Percentiles rank a stretch among this genome's conserved stretches.
Evolutionary conservation across 306 rosid species (phyloP).

Genomic region (Morella rubra): DNA sequence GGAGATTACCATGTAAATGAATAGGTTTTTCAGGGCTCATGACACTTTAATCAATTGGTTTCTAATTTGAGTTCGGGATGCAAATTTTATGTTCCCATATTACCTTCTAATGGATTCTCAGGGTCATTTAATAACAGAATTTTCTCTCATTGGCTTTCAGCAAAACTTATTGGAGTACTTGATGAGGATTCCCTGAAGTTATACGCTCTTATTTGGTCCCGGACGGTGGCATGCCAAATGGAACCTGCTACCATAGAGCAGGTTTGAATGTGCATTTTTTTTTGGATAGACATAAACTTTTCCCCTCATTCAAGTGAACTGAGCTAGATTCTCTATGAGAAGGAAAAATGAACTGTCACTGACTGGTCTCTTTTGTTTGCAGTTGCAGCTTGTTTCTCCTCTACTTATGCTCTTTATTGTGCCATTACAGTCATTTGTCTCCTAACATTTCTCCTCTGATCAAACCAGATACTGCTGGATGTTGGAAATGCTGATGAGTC

Average conservation of each 20-base stretch:
- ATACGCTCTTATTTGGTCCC: constrained; percentile 88
- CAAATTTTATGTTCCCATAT: constrained; percentile 8
- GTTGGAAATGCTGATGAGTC: constrained; percentile 62
- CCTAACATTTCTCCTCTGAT: constrained; percentile 22
- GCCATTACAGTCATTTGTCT: constrained; percentile 24
- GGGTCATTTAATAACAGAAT: constrained; percentile 22
- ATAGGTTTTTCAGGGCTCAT: constrained; percentile 11
- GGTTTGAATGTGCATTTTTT: constrained; percentile 43
- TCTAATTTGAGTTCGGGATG: constrained; percentile 21
- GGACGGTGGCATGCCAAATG: constrained; percentile 94
- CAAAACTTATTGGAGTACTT: constrained; percentile 60
- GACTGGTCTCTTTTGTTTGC: background rate
- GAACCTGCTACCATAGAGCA: constrained; percentile 70
- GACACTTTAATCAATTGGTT: constrained; percentile 8
- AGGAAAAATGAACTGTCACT: background rate
- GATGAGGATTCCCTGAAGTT: constrained; percentile 83
- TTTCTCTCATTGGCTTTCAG: constrained; percentile 47
- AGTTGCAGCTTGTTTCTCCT: constrained; percentile 15
- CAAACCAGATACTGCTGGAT: constrained; percentile 71
- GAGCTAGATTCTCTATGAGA: background rate
- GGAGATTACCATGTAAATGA: constrained; percentile 72
- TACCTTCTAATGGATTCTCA: constrained; percentile 29
- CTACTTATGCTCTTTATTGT: constrained; percentile 1
- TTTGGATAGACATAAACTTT: constrained; percentile 1
- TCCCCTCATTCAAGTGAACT: background rate